These are phyloP conservation scores for Botryococcus braunii DNA, from an alignment of 163 green algal genomes.

Conservation along the genomic window DNA sequence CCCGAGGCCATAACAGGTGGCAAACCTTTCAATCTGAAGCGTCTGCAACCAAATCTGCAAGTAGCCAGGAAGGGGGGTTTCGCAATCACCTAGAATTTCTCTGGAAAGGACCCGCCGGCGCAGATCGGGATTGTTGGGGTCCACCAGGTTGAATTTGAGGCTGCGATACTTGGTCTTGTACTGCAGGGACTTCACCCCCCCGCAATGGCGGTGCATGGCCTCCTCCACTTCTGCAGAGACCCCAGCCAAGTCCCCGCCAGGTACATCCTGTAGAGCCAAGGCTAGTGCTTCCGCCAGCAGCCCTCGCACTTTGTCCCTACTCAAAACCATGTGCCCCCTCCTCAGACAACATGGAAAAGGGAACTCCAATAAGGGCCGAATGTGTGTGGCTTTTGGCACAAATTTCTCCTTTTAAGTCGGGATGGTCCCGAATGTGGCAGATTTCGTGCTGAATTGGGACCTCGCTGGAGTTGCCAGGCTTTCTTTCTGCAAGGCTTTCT, in stretches of 20 bases:
- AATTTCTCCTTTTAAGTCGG: too few species aligned
- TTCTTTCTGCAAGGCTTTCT: too few species aligned
- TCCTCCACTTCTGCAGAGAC: conserved; percentile 36
- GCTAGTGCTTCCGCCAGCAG: conserved; percentile 48
- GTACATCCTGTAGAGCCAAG: conserved; percentile 9
- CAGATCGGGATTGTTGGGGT: conserved; percentile 83
- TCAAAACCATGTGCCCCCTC: too few species aligned
- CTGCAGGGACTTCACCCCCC: conserved; percentile 45
- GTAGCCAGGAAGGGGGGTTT: background rate
- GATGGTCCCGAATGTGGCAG: too few species aligned
- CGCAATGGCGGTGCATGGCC: conserved; percentile 41
- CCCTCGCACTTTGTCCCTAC: conserved; percentile 56
- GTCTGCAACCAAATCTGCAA: too few species aligned
- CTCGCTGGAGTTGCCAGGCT: too few species aligned
- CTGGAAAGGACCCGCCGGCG: conserved; percentile 54
- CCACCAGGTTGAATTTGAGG: conserved; percentile 91
- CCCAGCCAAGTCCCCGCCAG: conserved; percentile 1
- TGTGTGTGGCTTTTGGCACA: background rate
- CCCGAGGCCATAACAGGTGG: too few species aligned
- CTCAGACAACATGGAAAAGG: background rate
- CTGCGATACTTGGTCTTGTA: conserved; percentile 85
- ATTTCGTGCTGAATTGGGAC: too few species aligned
- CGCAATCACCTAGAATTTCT: conserved; percentile 32
- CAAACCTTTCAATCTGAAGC: too few species aligned
- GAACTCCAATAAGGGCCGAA: too few species aligned